Conservation (phyloP, 2,329 filamentous ascomycete species). For the Trichoderma hamatum region DNA sequence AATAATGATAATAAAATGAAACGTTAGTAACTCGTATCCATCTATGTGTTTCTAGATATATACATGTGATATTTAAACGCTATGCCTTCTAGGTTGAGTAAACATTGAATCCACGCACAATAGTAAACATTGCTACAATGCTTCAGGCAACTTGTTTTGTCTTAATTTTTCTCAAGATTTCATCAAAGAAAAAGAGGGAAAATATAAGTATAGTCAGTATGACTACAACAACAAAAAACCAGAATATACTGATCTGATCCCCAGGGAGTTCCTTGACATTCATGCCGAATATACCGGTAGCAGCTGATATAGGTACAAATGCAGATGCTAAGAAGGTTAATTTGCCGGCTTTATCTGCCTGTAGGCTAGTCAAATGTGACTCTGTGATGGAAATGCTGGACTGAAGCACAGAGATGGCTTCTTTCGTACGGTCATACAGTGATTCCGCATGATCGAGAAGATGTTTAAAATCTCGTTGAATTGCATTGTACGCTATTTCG, state of each 20-base stretch:
- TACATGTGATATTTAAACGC: too few species aligned
- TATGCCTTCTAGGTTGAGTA: too few species aligned
- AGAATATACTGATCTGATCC: not conserved
- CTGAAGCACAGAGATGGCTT: not conserved
- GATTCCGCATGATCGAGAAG: not conserved
- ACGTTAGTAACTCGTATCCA: too few species aligned
- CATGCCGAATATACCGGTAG: not conserved
- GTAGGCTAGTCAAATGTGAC: not conserved
- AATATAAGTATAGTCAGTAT: not conserved
- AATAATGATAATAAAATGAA: not conserved
- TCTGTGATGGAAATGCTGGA: not conserved
- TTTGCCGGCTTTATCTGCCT: not conserved
- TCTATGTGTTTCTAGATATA: too few species aligned
- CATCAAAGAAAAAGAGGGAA: not conserved
- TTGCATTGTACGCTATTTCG: not conserved
- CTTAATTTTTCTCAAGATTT: not conserved
- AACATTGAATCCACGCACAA: too few species aligned
- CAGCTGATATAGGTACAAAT: not conserved
- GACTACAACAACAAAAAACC: not conserved
- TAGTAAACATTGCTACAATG: too few species aligned
- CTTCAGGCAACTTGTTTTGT: too few species aligned
- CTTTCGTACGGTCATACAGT: not conserved
- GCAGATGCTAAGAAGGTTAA: not conserved
- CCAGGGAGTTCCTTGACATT: not conserved
- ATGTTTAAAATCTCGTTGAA: not conserved